Base-by-base conservation (phyloP, 2,329 filamentous ascomycete species). In the Thyridium curvatum region DNA sequence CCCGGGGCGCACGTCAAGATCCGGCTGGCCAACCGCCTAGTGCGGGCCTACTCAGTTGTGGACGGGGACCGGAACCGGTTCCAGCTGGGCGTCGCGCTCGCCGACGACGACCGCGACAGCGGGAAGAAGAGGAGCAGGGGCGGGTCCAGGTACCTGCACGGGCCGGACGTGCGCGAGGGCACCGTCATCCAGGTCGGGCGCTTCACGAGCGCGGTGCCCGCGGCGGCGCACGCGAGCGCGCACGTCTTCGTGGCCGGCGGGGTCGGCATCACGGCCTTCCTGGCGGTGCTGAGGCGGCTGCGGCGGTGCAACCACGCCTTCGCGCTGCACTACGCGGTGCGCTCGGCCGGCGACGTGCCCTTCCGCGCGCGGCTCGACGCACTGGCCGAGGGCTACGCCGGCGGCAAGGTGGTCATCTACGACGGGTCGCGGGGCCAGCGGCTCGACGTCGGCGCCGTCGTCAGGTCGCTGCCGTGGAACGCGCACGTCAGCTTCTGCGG, bases 231-330 rank as follows among this genome's bases (percentile, higher is more conserved):
- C 1, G 74, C 74, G 8, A 76, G 73, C 45, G 65, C 73, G 36
- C 79, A 83, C 45, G 63, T 84, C 30, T 76, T 83, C 48, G 71
- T 85, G 21, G 77, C 69, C 0, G 80, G 75, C 9, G 81, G 80
- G 0, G 77, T 84, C 21, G 81, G 80, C 1, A 72, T 84, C 44
- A 84, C 81, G 2, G 80, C 80, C 0, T 84, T 84, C 45, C 50
- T 84, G 8, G 49, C 62, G 1, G 59, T 77, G 17, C 51, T 76
- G 3, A 57, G 70, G 35, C 38, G 21, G 1, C 66, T 67, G 42
- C 52, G 58, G 13, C 26, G 48, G 4, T 70, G 72, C 42, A 65
- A 77, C 49, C 71, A 59, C 52, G 67, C 69, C 40, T 69, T 67
- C 30, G 61, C 64, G 16, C 55, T 84, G 31, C 79, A 84, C 56